A percentile compares a stretch with the other conserved stretches of the same genome.
Evolutionary conservation across 225 moss, liverwort and hornwort genomes (phyloP).

Genomic region (Lunularia cruciata): DNA sequence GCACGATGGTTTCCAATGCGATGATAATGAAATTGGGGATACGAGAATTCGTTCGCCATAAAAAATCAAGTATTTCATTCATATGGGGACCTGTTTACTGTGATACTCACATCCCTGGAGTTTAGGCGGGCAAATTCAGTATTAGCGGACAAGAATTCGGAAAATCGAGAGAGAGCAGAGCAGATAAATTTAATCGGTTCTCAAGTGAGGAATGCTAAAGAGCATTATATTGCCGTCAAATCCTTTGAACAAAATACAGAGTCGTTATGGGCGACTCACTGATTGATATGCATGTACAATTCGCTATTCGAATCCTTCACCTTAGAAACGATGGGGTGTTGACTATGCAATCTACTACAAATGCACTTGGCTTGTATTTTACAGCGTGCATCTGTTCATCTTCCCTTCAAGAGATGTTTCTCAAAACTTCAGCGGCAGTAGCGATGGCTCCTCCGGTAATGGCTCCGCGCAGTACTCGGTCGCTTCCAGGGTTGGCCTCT

Average conservation of each 20-base stretch:
- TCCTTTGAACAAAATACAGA: conserved; percentile 8
- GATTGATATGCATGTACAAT: conserved; percentile 16
- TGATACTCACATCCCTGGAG: no score
- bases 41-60: no score
- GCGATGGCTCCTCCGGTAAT: conserved; percentile 87
- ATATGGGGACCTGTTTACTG: no score
- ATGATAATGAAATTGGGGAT: no score
- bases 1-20: no score
- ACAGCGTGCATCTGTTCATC: not conserved
- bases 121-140: no score
- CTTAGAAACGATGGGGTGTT: conserved; percentile 3
- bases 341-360: conserved; percentile 22
- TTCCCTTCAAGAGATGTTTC: conserved; percentile 38
- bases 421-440: conserved; percentile 83
- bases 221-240: conserved; percentile 3
- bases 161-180: no score
- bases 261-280: conserved; percentile 2
- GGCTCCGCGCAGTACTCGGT: conserved; percentile 66
- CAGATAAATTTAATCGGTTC: no score
- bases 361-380: conserved; percentile 3
- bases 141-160: no score
- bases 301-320: conserved; percentile 4
- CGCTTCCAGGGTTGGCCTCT: conserved; percentile 68
- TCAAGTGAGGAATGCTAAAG: conserved; percentile 2
- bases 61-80: no score